Base-by-base conservation (phyloP, 1,284 basidiomycete genomes). In the Ustilago bromivora region DNA sequence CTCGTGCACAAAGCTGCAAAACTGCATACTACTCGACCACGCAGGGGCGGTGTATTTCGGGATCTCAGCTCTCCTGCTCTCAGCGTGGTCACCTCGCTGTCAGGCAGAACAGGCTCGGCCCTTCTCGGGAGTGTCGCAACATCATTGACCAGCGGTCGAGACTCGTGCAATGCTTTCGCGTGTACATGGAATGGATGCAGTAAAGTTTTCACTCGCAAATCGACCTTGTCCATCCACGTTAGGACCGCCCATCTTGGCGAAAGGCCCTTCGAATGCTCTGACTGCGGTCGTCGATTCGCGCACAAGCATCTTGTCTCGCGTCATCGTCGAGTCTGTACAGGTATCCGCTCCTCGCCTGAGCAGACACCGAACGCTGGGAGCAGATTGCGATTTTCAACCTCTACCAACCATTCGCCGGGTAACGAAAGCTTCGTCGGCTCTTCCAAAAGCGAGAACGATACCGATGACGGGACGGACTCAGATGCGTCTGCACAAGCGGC, bases 241-340 rank as follows among this genome's bases (percentile, higher is more conserved):
- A 59, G 79, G 11, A 76, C 71, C 10, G 52, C 65, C 3, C 79
- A 81, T 62, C 66, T 77, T 4, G 79, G 79, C 6, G 77, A 79
- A 41, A 59, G 63, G 19, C 74, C 77, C 4, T 79, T 79, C 51
- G 66, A 72, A 13, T 81, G 79, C 49, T 31, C 58, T 7, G 61
- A 61, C 28, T 81, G 79, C 55, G 70, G 66, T 4, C 67, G 64
- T 34, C 52, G 67, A 2, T 79, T 79, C 51, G 79, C 72, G 5
- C 76, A 81, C 68, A 81, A 79, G 63, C 74, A 77, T 61, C 66
- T 76, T 12, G 65, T 74, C 15, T 68, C 71, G 41, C 68, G 73
- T n/a, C 79, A 81, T 38, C 71, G 71, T 31, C 59, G 77, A 47
- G 43, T 67, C 12, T 69, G 70, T 51, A 52, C 54, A 7, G 62